Percentiles rank a stretch among this genome's conserved stretches.
These are phyloP conservation scores for Bullera alba DNA, from an alignment of 768 basidiomycete species.

Conservation along the genomic window DNA sequence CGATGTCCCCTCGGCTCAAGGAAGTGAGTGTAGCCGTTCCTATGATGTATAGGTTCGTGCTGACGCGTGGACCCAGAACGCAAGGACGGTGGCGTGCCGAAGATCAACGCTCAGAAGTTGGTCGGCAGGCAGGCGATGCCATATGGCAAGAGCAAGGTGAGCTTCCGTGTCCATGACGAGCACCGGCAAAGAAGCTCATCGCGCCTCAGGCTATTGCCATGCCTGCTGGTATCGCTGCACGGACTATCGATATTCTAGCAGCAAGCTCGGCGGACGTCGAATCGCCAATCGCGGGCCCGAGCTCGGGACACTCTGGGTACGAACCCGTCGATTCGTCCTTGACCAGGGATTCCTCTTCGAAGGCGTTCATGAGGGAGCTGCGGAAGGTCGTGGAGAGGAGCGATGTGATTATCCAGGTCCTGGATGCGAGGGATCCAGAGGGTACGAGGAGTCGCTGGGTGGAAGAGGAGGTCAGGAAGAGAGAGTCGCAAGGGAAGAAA, in stretches of 20 bases:
- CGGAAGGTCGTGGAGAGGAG: slow-evolving; percentile 90
- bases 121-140: slow-evolving; percentile 34
- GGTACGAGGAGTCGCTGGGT: slow-evolving; percentile 86
- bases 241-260: too few relatives aligned
- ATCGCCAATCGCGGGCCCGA: slow-evolving; percentile 1
- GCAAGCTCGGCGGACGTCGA: too few relatives aligned
- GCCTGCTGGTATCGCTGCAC: too few relatives aligned
- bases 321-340: slow-evolving; percentile 41
- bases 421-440: slow-evolving; percentile 92
- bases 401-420: slow-evolving; percentile 71
- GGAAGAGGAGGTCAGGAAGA: slow-evolving; percentile 82
- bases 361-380: slow-evolving; percentile 63
- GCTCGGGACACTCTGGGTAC: slow-evolving; percentile 6
- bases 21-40: slow-evolving; percentile 11
- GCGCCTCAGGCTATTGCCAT: too few relatives aligned
- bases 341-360: slow-evolving; percentile 45
- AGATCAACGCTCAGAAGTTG: slow-evolving; percentile 66
- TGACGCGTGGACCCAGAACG: not conserved
- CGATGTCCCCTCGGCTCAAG: slow-evolving; percentile 22
- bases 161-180: not conserved
- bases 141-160: slow-evolving; percentile 23
- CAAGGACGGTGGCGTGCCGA: slow-evolving; percentile 83
- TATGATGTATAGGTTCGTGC: not conserved
- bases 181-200: slow-evolving; percentile 5
- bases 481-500: slow-evolving; percentile 82